phyloP scores from a whole-genome alignment of 2,329 filamentous ascomycete genomes.

The Trichoderma oligosporum region DNA sequence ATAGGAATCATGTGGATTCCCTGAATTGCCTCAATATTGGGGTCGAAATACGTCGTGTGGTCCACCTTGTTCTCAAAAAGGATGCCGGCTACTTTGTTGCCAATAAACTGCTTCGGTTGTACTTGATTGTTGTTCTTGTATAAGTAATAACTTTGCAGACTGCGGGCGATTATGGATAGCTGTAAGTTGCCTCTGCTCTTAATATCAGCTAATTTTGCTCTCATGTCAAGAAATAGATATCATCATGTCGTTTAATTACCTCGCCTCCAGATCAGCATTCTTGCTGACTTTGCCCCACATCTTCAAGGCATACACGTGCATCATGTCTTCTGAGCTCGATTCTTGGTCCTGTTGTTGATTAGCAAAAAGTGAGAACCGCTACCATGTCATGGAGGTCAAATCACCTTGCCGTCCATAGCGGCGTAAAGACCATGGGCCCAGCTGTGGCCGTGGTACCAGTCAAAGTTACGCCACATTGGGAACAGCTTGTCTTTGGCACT shows the following conservation, averaged over 20 bases:
- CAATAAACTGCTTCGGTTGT: constrained; percentile 72
- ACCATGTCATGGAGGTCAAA: not conserved
- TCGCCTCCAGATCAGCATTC: constrained; percentile 74
- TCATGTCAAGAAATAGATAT: not conserved
- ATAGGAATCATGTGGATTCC: constrained; percentile 84
- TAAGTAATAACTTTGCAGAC: constrained; percentile 77
- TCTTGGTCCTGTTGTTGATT: constrained; percentile 60
- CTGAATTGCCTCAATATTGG: constrained; percentile 65
- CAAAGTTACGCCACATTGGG: constrained; percentile 78
- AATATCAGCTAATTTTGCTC: not conserved
- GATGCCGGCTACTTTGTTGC: constrained; percentile 69
- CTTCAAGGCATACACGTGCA: constrained; percentile 83
- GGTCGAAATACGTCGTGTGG: constrained; percentile 85
- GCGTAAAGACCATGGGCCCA: constrained; percentile 82
- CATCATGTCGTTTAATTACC: constrained; percentile 39
- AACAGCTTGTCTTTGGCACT: constrained; percentile 67
- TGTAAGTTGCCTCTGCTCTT: constrained; percentile 67
- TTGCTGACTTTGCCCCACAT: constrained; percentile 83
- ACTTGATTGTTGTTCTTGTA: constrained; percentile 64
- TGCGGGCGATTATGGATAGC: constrained; percentile 71
- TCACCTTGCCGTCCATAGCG: constrained; percentile 65
- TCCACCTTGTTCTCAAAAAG: constrained; percentile 95
- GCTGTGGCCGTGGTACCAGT: constrained; percentile 92
- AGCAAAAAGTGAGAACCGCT: not conserved
- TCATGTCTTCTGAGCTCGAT: constrained; percentile 83